Evolutionary conservation across 225 moss, liverwort and hornwort genomes (phyloP).

Genomic region (Thuidium tamariscinum): DNA sequence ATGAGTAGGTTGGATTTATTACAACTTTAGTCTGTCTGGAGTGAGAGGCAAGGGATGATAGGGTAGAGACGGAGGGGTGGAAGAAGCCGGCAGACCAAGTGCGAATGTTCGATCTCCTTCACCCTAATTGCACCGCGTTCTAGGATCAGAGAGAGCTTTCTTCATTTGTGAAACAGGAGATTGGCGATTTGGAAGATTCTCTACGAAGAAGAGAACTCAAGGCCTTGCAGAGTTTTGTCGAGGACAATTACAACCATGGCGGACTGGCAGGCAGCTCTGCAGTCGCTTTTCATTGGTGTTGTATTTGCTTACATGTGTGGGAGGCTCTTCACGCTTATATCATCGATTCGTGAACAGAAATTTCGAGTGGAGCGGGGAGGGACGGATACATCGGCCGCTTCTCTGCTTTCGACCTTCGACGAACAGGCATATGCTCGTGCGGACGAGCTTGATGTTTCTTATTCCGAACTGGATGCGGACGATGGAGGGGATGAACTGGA

Average conservation of each 20-base stretch:
- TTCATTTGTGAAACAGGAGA: neutral
- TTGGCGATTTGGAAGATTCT: neutral
- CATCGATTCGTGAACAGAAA: conserved; percentile 67
- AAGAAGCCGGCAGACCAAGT: neutral
- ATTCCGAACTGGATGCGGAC: conserved; percentile 24
- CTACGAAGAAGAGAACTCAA: neutral
- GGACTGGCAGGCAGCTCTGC: conserved; percentile 86
- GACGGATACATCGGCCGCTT: neutral
- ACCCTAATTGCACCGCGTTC: conserved; percentile 1
- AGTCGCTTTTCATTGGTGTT: conserved; percentile 77
- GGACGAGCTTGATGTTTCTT: conserved; percentile 26
- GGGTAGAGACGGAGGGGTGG: neutral
- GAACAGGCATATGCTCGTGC: conserved; percentile 34
- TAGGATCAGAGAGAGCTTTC: neutral
- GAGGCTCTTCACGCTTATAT: conserved; percentile 76
- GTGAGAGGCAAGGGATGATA: conserved; percentile 2
- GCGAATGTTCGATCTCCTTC: neutral
- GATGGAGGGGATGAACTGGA: conserved; percentile 43
- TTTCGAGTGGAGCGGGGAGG: conserved; percentile 65
- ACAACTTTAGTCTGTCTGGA: neutral
- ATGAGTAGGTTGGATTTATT: neutral
- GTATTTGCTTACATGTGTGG: conserved; percentile 93
- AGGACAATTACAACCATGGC: conserved; percentile 38
- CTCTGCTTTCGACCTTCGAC: conserved; percentile 11
- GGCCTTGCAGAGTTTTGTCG: neutral